Conservation (phyloP, 2,329 filamentous ascomycete species). For the Huntiella abstrusa region DNA sequence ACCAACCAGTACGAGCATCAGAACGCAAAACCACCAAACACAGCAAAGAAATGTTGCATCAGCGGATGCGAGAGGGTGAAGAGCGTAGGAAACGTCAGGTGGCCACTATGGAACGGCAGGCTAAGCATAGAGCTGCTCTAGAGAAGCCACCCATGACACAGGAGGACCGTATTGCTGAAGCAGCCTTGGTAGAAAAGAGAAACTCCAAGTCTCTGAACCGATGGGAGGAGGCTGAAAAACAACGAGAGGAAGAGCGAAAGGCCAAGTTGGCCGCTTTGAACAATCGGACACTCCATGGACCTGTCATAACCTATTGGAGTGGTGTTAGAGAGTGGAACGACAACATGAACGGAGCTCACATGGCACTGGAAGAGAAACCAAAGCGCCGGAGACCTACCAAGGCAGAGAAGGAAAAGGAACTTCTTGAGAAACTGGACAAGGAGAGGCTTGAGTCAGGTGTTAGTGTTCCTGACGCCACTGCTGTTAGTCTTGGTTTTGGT, state of each 20-base stretch:
- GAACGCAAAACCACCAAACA: constrained; percentile 37
- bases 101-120: constrained; percentile 45
- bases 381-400: constrained; percentile 31
- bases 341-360: constrained; percentile 48
- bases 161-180: constrained; percentile 65
- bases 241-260: constrained; percentile 64
- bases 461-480: neutral
- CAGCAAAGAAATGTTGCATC: constrained; percentile 43
- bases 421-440: constrained; percentile 11
- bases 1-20: constrained; percentile 39
- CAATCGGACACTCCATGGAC: constrained; percentile 68
- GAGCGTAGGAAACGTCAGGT: constrained; percentile 52
- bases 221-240: constrained; percentile 87
- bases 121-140: constrained; percentile 51
- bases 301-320: constrained; percentile 84
- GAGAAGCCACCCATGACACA: constrained; percentile 76
- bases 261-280: constrained; percentile 75
- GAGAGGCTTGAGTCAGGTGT: constrained; percentile 11
- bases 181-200: constrained; percentile 61
- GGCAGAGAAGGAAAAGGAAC: constrained; percentile 17
- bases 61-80: constrained; percentile 57
- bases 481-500: constrained; percentile 7
- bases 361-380: constrained; percentile 42
- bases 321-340: constrained; percentile 70
- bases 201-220: constrained; percentile 82